Percentiles rank a stretch among this genome's conserved stretches.
phyloP scores from a whole-genome alignment of 129 eudicot species.

The Cynara cardunculus region DNA sequence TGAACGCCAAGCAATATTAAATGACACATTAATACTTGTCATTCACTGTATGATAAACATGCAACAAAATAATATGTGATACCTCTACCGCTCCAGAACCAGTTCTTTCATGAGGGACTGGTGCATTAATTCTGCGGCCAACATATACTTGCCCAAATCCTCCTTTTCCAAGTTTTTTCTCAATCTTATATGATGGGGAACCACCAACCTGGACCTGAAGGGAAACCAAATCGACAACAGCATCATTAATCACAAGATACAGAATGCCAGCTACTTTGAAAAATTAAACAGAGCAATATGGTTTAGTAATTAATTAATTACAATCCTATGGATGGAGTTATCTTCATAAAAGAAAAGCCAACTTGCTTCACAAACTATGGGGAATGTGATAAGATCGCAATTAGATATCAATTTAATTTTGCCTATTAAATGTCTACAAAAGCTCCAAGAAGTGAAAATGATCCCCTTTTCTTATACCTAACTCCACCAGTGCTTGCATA shows the following conservation, averaged over 20 bases:
- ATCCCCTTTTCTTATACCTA: neutral
- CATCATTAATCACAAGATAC: neutral
- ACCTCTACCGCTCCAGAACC: conserved; percentile 85
- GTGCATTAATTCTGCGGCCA: conserved; percentile 63
- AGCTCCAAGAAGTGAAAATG: neutral
- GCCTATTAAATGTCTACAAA: neutral
- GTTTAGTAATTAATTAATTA: neutral
- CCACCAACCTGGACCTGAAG: conserved; percentile 68
- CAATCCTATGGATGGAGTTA: neutral
- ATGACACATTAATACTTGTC: neutral
- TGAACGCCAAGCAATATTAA: neutral
- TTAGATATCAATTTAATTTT: neutral
- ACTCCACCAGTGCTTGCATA: neutral
- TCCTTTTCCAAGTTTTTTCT: conserved; percentile 81
- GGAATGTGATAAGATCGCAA: neutral
- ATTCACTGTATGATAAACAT: neutral
- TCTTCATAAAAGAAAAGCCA: neutral
- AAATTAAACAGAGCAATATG: neutral
- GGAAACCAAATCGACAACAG: conserved; percentile 5
- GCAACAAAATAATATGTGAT: neutral
- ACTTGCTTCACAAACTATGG: neutral
- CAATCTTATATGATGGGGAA: conserved; percentile 69
- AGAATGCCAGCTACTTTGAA: neutral
- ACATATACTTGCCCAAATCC: conserved; percentile 95
- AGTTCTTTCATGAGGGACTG: conserved; percentile 57